phyloP scores from a whole-genome alignment of 768 basidiomycete genomes.

The Vararia minispora region DNA sequence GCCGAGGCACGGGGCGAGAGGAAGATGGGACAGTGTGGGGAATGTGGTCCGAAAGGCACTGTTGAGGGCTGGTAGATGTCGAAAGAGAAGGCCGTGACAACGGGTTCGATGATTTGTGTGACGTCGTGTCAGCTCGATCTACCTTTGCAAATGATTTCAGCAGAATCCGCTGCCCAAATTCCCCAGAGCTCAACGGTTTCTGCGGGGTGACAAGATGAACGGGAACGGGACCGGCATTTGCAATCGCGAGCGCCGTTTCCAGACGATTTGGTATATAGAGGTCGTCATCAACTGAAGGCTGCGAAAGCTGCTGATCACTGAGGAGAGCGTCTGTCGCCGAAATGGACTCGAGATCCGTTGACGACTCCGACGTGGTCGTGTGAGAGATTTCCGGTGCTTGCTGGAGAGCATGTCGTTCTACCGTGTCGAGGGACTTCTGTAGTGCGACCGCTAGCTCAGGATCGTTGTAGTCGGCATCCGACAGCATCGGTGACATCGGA shows the following conservation, averaged over 20 bases:
- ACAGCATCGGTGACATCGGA: constrained; percentile 14
- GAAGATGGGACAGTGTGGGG: too few relatives aligned
- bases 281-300: constrained; percentile 29
- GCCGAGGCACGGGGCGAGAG: too few relatives aligned
- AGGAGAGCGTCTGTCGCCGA: constrained; percentile 2
- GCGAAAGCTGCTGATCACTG: constrained; percentile 1
- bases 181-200: constrained; percentile 1
- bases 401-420: constrained; percentile 20
- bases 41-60: too few relatives aligned
- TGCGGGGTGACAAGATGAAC: constrained; percentile 4
- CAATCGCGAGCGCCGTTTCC: constrained; percentile 60
- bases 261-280: constrained; percentile 42
- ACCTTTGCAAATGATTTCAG: constrained; percentile 2
- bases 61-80: neutral
- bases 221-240: constrained; percentile 37
- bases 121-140: too few relatives aligned
- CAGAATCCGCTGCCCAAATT: constrained; percentile 8
- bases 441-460: constrained; percentile 48
- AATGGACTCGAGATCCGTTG: constrained; percentile 7
- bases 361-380: neutral
- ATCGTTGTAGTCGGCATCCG: constrained; percentile 37
- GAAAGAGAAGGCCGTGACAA: neutral
- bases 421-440: constrained; percentile 43
- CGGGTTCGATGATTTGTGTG: too few relatives aligned
- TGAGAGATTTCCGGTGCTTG: constrained; percentile 22